Base-by-base conservation (phyloP, 108 stramenopile genomes). In the Nitzschia sp. region DNA sequence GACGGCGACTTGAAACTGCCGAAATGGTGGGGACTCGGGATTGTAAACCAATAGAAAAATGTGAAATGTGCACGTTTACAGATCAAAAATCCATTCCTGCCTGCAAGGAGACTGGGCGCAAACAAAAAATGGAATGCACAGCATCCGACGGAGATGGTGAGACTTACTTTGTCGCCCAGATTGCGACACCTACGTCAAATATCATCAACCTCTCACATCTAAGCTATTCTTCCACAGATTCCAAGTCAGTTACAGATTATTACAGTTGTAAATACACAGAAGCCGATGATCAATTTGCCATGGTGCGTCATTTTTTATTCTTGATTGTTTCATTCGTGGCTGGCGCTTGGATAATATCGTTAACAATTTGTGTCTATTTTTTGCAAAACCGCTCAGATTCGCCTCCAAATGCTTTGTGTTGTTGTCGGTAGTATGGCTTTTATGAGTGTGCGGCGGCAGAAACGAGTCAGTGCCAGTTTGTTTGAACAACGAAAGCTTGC, bases 401-500 rank as follows among this genome's bases (percentile, higher is more conserved):
- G 54, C 30, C 32, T 75, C 21, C 58, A 67, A 54, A 49, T 75
- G 23, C 32, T 68, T 56, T 75, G 74, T 54, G 29, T 67, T 4
- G 15, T 75, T 25, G 32, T 75, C 17, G 74, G 74, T 25, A 24
- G 30, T n/a, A 45, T 75, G 35, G 66, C 74, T 8, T 27, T 75
- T 27, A 29, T 65, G 32, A 54, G 62, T 18, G 74, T 67, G 0
- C 33, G 48, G 19, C 49, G 36, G 34, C 74, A 75, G 27, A 59
- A 67, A 54, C 56, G 66, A 24, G 19, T 54, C 29, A 65, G 13
- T 0, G 36, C 66, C 9, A 75, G 74, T 32, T 49, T 75, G 49
- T 75, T 75, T 45, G 74, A 75, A 51, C 74, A 58, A 53, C 33
- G 74, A 33, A 75, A 67, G 46, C 72, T 42, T 24, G 60, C 24